A percentile compares a stretch with the other conserved stretches of the same genome.
phyloP scores from a whole-genome alignment of 208 protist species.

The Leishmania aethiopica region DNA sequence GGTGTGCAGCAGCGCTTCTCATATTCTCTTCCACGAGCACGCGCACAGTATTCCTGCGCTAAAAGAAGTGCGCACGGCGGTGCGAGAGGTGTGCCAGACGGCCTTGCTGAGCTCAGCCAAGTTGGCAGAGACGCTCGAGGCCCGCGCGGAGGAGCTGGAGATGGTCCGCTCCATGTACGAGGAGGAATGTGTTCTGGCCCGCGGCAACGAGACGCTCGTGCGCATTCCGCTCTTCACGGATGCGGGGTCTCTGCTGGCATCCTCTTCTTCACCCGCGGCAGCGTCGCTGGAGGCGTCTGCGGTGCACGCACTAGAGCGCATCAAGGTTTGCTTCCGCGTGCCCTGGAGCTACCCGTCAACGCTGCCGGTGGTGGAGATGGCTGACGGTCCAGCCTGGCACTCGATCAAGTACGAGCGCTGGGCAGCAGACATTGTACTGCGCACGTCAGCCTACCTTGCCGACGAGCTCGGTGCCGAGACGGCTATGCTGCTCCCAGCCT shows the following conservation, averaged over 20 bases:
- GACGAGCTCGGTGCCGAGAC: constrained; percentile 54
- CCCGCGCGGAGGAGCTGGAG: constrained; percentile 64
- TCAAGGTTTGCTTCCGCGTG: constrained; percentile 56
- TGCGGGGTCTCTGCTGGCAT: constrained; percentile 48
- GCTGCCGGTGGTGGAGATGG: constrained; percentile 46
- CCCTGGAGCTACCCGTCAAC: constrained; percentile 56
- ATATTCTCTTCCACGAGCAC: constrained; percentile 75
- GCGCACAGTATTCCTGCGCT: constrained; percentile 81
- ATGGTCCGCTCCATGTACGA: constrained; percentile 82
- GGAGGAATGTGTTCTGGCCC: constrained; percentile 41
- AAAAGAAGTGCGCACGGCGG: constrained; percentile 37
- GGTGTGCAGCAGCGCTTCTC: constrained; percentile 52
- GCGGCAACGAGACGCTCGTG: constrained; percentile 8
- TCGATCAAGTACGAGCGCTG: constrained; percentile 61
- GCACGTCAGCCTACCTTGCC: constrained; percentile 40
- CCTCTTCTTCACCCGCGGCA: constrained; percentile 39
- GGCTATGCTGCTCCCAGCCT: constrained; percentile 67
- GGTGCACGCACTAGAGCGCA: constrained; percentile 30
- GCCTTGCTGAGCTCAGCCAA: constrained; percentile 22
- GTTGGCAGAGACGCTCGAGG: constrained; percentile 31
- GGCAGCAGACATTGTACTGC: constrained; percentile 43
- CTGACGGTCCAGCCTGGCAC: constrained; percentile 52
- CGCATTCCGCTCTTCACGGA: constrained; percentile 27
- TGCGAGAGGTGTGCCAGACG: constrained; percentile 46
- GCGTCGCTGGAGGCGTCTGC: constrained; percentile 12